Base-by-base conservation (phyloP, 148 eudicot species). In the Cornus controversa region DNA sequence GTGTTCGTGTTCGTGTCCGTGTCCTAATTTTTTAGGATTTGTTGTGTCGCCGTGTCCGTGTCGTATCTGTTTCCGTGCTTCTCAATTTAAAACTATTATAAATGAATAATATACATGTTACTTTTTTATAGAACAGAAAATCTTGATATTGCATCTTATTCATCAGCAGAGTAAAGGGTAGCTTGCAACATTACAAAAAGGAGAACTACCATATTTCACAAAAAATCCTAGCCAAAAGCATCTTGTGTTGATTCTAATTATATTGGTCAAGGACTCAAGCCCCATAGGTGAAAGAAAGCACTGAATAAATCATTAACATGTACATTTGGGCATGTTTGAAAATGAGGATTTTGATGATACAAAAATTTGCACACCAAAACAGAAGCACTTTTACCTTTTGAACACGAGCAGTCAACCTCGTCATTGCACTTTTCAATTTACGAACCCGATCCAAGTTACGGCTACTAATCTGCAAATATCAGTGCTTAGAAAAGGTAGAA, bases 361-460 rank as follows among this genome's bases (percentile, higher is more conserved):
- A 69, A 31, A 31, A 70, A n/a, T 71, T 23, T 68, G 23, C 53
- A 58, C 34, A 8, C 50, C 22, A 45, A 29, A 31, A 67, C 26
- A 68, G 23, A 20, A 24, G 64, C n/a, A 69, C 6, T 72, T 27
- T 73, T 78, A 89, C 94, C 94, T 91, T 91, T 75, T 91, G 94
- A 80, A 91, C 94, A 58, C 94, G 88, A 68, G 90, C 91, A 58
- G 91, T 91, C 85, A 91, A 84, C 77, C 94, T 86, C 53, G 94
- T 91, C 94, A 91, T 91, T 40, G 90, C 92, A 81, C 94, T 91
- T 81, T 91, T 91, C 85, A 91, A 72, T 86, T 91, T 91, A 76
- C 94, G 87, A 57, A 91, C 94, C 71, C 94, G 84, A 47, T 91
- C 94, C 84, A 91, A 84, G 76, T 91, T 91, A 36, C 94, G 87